Evolutionary conservation across 257 asterid genomes (phyloP), one percentile per base, ranked within the genome.

Genomic region (Penstemon eatonii): DNA sequence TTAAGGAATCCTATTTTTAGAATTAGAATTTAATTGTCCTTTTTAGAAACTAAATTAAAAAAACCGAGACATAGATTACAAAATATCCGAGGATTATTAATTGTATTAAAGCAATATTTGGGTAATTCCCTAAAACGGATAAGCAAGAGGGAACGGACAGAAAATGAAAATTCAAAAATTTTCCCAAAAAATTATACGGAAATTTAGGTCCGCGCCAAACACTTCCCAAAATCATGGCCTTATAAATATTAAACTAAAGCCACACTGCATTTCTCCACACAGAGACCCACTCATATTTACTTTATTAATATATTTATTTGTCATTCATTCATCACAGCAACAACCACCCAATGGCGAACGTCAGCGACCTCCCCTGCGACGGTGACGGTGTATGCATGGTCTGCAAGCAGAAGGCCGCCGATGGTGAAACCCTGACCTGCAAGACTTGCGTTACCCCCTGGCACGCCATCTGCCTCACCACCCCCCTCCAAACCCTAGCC

Each of bases 331-430:
- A 4, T 37, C 11, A 3, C 25, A 13, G 42, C 67, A 42, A 50
- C 66, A 41, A 59, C 55, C 64, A 33, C 9, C 71, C 56, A 57
- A 90, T 90, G 96, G 95, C 87, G 79, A 75, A 81, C 61, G 75
- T 13, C 47, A 75, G 77, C 75, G 73, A 86, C 81, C 96, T 89
- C 39, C 96, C 98, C 41, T 87, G 95, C 84, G 95, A 89, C 81
- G 95, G 91, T 76, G 90, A 87, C 51, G 96, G 96, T 10, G 45
- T 79, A 0, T 92, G 96, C 89, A 92, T 92, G 98, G 81, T 75
- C 6, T 92, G 98, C 84, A 83, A 81, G 66, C 11, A 8, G n/a
- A 80, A 60, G 79, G 75, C 96, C 9, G 5, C 76, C 4, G 79
- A 82, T 3, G 78, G 77, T 36, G 95, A 86, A 41, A 72, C 78